Percentiles rank a stretch among this genome's conserved stretches.
These are phyloP conservation scores for Hansenula lynferdii DNA, from an alignment of 1,139 yeast species.

Conservation along the genomic window DNA sequence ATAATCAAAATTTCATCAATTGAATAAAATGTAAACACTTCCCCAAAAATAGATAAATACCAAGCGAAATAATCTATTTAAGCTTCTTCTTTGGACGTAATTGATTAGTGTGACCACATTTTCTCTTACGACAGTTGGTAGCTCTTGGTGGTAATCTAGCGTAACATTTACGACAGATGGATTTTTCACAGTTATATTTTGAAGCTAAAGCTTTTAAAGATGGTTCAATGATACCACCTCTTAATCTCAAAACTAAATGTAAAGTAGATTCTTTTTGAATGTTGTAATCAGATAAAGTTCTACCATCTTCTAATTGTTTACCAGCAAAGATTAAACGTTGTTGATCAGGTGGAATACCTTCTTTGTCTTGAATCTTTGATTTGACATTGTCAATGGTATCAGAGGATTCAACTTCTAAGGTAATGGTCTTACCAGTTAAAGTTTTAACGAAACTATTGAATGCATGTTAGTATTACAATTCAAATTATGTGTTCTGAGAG, in stretches of 20 bases:
- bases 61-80: slow-evolving; percentile 60
- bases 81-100: slow-evolving; percentile 99
- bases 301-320: slow-evolving; percentile 91
- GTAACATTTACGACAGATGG: slow-evolving; percentile 99
- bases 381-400: slow-evolving; percentile 94
- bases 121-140: slow-evolving; percentile 99
- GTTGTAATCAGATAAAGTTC: slow-evolving; percentile 92
- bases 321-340: slow-evolving; percentile 93
- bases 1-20: slow-evolving; percentile 4
- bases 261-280: slow-evolving; percentile 91
- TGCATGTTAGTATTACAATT: slow-evolving; percentile 15
- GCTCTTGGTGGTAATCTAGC: slow-evolving; percentile 99
- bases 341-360: slow-evolving; percentile 94
- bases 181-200: slow-evolving; percentile 99
- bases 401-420: slow-evolving; percentile 91
- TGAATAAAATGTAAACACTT: too few species aligned
- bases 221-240: slow-evolving; percentile 99
- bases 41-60: slow-evolving; percentile 7
- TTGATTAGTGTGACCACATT: slow-evolving; percentile 99
- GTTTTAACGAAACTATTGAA: slow-evolving; percentile 77
- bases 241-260: slow-evolving; percentile 83
- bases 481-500: background rate
- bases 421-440: slow-evolving; percentile 85
- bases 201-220: slow-evolving; percentile 98
- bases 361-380: slow-evolving; percentile 92